Conservation (phyloP, 2,329 filamentous ascomycete genomes). For the Sarocladiaceae sp. region DNA sequence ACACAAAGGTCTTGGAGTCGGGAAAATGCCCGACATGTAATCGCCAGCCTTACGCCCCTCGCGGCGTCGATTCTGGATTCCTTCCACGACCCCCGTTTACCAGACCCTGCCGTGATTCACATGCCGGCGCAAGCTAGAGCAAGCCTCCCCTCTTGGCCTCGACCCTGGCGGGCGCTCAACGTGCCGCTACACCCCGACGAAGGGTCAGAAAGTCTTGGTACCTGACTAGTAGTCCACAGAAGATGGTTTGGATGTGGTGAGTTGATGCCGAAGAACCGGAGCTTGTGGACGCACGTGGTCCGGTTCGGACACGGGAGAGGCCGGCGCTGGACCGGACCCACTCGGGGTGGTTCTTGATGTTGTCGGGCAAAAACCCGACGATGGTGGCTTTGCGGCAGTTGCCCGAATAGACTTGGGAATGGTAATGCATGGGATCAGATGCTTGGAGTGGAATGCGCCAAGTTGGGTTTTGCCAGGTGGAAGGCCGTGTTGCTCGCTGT, state of each 20-base stretch:
- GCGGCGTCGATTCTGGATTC: too few species aligned
- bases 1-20: not conserved
- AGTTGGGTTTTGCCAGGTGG: not conserved
- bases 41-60: too few species aligned
- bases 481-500: not conserved
- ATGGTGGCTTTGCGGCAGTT: not conserved
- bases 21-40: not conserved
- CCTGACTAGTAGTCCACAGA: not conserved
- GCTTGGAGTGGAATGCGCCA: too few species aligned
- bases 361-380: not conserved
- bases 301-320: constrained; percentile 2
- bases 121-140: too few species aligned
- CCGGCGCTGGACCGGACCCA: not conserved
- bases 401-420: not conserved
- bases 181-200: not conserved
- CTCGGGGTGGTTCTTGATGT: not conserved
- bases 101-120: too few species aligned
- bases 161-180: not conserved
- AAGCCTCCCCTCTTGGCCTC: too few species aligned
- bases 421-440: too few species aligned
- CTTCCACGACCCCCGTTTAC: not conserved
- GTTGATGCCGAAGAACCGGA: constrained; percentile 1
- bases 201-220: not conserved
- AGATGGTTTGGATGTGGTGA: too few species aligned
- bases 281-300: not conserved